Percentiles rank a stretch among this genome's conserved stretches.
These are phyloP conservation scores for Mycena galopus DNA, from an alignment of 768 basidiomycete genomes.

Conservation along the genomic window DNA sequence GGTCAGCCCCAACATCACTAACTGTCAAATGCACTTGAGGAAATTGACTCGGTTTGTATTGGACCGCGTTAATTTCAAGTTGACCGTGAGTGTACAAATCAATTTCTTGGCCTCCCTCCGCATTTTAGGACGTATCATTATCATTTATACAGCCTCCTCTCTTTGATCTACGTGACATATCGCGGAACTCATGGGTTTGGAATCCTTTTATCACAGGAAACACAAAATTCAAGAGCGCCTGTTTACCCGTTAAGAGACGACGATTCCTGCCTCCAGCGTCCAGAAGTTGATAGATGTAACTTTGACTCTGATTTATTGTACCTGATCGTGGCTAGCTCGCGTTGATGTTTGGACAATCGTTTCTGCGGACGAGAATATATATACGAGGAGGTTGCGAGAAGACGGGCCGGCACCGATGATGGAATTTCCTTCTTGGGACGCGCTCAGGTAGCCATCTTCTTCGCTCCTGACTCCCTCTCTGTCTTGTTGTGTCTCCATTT, in stretches of 20 bases:
- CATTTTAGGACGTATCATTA: too few relatives aligned
- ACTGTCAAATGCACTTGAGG: background rate
- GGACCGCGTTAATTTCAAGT: background rate
- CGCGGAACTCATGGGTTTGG: background rate
- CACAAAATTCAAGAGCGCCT: background rate
- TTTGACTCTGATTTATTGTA: background rate
- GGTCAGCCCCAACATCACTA: too few relatives aligned
- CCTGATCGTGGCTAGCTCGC: background rate
- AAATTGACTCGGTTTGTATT: background rate
- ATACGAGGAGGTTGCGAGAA: background rate
- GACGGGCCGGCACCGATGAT: background rate
- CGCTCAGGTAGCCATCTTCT: conserved; percentile 2
- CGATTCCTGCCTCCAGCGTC: background rate
- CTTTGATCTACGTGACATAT: background rate
- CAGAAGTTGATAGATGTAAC: background rate
- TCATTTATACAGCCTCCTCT: too few relatives aligned
- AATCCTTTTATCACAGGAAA: background rate
- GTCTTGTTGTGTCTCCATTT: conserved; percentile 14
- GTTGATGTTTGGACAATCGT: background rate
- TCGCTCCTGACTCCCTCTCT: conserved; percentile 6
- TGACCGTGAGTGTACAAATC: background rate
- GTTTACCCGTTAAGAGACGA: background rate
- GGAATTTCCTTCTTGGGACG: conserved; percentile 1
- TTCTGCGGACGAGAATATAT: background rate
- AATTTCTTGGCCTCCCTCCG: too few relatives aligned